Conservation (phyloP, 805 yeast genomes). For the Metschnikowia drakensbergensis region DNA sequence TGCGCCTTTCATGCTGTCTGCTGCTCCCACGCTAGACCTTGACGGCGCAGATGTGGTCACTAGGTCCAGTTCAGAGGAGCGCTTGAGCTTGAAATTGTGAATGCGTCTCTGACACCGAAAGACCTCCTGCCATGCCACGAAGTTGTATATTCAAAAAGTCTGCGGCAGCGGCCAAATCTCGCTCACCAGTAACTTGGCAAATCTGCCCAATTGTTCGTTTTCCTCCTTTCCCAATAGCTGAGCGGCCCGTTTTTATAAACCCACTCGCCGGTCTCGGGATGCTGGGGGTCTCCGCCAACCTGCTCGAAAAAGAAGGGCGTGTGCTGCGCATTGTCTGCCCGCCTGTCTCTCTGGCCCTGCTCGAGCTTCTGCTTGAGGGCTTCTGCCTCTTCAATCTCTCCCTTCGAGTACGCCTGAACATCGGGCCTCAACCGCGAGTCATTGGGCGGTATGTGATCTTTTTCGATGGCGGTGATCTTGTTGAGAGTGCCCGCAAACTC, state of each 20-base stretch:
- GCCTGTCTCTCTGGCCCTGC: conserved; percentile 72
- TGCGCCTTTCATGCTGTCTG: not conserved
- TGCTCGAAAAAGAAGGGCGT: conserved; percentile 62
- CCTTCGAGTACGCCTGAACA: conserved; percentile 65
- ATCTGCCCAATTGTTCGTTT: conserved; percentile 56
- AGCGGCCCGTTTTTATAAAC: conserved; percentile 51
- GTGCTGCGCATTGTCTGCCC: conserved; percentile 50
- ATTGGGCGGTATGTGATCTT: conserved; percentile 65
- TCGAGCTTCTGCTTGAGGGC: conserved; percentile 63
- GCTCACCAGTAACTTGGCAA: conserved; percentile 54
- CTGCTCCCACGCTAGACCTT: not conserved
- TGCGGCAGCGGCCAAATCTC: too few relatives aligned
- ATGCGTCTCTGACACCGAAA: not conserved
- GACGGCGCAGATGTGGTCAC: conserved; percentile 1
- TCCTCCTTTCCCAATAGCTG: conserved; percentile 80
- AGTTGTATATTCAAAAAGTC: too few relatives aligned
- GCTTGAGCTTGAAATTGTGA: conserved; percentile 8
- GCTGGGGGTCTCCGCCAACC: conserved; percentile 28
- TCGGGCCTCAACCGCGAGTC: conserved; percentile 93
- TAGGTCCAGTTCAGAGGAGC: conserved; percentile 8
- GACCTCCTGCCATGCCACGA: not conserved
- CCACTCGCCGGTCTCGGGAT: conserved; percentile 49
- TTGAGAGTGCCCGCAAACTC: conserved; percentile 77
- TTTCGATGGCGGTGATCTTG: conserved; percentile 70
- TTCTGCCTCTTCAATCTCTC: conserved; percentile 71